These are phyloP conservation scores for Phytopythium cucurbitacearum DNA, from an alignment of 352 stramenopile genomes.

Conservation along the genomic window DNA sequence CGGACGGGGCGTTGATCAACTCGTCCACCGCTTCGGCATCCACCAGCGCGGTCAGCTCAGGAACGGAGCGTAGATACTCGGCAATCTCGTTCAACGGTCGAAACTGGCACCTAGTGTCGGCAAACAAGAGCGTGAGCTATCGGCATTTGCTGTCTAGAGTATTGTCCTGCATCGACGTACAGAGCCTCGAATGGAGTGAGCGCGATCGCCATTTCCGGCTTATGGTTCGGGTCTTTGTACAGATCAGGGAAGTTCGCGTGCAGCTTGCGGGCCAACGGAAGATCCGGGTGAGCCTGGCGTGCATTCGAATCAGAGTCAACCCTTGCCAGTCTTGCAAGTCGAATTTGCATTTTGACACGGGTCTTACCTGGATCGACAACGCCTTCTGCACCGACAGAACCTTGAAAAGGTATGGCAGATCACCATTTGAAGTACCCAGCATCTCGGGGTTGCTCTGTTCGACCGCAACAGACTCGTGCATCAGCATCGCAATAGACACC, in stretches of 20 bases:
- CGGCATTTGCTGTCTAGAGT: not conserved
- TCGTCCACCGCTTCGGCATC: constrained; percentile 28
- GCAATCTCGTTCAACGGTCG: constrained; percentile 92
- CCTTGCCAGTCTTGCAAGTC: not conserved
- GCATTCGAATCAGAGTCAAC: not conserved
- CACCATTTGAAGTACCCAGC: constrained; percentile 33
- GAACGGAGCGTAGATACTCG: constrained; percentile 77
- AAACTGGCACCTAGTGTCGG: constrained; percentile 79
- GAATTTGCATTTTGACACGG: not conserved
- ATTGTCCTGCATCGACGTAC: constrained; percentile 24
- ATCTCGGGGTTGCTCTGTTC: constrained; percentile 30
- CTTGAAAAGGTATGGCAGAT: constrained; percentile 99
- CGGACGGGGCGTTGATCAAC: constrained; percentile 31
- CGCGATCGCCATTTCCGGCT: constrained; percentile 99
- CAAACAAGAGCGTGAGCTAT: no score
- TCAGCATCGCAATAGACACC: not conserved
- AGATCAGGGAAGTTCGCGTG: constrained; percentile 85
- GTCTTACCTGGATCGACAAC: constrained; percentile 93
- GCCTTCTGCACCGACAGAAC: constrained; percentile 97
- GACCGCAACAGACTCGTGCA: constrained; percentile 5
- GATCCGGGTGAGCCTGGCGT: constrained; percentile 74
- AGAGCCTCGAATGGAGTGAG: constrained; percentile 95
- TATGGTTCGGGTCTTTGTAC: constrained; percentile 99
- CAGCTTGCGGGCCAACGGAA: constrained; percentile 68
- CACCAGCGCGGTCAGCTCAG: constrained; percentile 85